Conservation (phyloP, 208 protist genomes). For the Leishmania martiniquensis region DNA sequence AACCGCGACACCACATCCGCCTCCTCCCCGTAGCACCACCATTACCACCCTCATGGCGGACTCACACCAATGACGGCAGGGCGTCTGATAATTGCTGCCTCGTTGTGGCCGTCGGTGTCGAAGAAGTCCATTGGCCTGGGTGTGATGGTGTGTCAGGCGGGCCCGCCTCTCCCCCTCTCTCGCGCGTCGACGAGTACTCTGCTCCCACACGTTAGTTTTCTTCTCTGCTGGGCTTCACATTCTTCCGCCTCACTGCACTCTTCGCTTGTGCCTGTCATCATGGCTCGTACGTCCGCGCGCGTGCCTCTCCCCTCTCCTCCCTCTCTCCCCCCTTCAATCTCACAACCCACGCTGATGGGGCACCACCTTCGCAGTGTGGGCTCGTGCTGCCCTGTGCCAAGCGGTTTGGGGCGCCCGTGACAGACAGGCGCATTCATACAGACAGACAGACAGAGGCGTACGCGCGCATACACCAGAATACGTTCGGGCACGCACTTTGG, state of each 20-base stretch:
- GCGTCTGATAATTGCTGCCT: too few relatives aligned
- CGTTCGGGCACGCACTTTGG: not conserved
- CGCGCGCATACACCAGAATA: not conserved
- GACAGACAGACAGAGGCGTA: not conserved
- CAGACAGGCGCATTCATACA: not conserved
- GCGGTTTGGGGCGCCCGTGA: not conserved
- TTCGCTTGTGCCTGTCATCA: not conserved
- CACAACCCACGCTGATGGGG: not conserved
- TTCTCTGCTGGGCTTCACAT: too few relatives aligned
- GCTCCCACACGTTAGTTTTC: too few relatives aligned
- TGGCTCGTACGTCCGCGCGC: not conserved
- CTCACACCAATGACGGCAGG: too few relatives aligned
- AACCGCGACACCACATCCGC: too few relatives aligned
- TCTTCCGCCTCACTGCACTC: too few relatives aligned
- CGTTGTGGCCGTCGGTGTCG: too few relatives aligned
- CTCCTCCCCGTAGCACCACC: too few relatives aligned
- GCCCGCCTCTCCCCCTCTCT: too few relatives aligned
- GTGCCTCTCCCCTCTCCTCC: not conserved
- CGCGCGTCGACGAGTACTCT: too few relatives aligned
- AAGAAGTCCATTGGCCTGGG: too few relatives aligned
- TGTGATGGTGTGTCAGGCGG: too few relatives aligned
- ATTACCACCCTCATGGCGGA: not conserved
- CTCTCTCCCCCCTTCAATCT: not conserved
- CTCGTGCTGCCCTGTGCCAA: not conserved
- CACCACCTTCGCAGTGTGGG: not conserved